phyloP scores from a whole-genome alignment of 2,329 filamentous ascomycete genomes.

The Immersiporthe knoxdaviesiana region DNA sequence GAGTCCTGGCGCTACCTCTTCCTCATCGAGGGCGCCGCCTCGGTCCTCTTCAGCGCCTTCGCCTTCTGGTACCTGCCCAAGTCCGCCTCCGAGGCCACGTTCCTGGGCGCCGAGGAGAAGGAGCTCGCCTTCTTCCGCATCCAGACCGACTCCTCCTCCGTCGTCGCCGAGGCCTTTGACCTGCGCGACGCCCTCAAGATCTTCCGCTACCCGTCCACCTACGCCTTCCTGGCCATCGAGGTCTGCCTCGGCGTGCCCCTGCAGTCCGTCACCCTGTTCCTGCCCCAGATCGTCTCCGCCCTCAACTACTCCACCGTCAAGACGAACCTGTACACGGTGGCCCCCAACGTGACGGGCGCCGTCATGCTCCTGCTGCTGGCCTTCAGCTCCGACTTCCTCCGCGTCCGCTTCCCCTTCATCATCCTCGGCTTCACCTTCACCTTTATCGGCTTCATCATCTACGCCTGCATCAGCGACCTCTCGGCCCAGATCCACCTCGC shows the following conservation, averaged over 20 bases:
- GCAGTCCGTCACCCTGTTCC: constrained; percentile 57
- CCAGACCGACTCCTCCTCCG: constrained; percentile 72
- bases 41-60: constrained; percentile 64
- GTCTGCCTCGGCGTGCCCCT: constrained; percentile 63
- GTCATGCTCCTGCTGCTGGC: constrained; percentile 73
- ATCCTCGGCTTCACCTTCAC: constrained; percentile 74
- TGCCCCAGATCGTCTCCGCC: constrained; percentile 54
- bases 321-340: constrained; percentile 81
- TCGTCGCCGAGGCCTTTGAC: constrained; percentile 57
- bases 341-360: constrained; percentile 75
- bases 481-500: constrained; percentile 63
- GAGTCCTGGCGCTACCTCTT: constrained; percentile 54
- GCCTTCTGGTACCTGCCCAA: constrained; percentile 71
- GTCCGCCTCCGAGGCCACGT: constrained; percentile 65
- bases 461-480: constrained; percentile 65
- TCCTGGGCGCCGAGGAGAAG: constrained; percentile 68
- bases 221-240: constrained; percentile 56
- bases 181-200: constrained; percentile 55
- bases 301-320: constrained; percentile 53
- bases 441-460: constrained; percentile 79
- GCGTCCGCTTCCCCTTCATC: constrained; percentile 74
- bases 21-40: constrained; percentile 58
- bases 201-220: constrained; percentile 54
- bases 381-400: constrained; percentile 67
- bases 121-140: constrained; percentile 73